Evolutionary conservation across 306 rosid genomes (phyloP), one percentile per base, ranked within the genome.

Genomic region (Glycine tomentella): DNA sequence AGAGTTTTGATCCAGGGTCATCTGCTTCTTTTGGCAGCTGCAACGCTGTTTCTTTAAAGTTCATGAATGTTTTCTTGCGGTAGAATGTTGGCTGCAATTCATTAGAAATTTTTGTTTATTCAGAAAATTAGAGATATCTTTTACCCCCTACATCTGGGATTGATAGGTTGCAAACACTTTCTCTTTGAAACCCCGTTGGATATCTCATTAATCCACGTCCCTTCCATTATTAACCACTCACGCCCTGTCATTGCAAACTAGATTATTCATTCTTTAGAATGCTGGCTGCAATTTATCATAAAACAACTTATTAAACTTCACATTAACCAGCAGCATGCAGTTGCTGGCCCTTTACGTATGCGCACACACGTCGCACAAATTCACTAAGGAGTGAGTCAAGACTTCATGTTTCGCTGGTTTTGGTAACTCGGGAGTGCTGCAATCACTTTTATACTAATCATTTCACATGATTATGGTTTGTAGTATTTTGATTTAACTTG

Each of bases 1-100:
- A 58, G 81, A 40, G 63, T 25, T 51, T 51, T 77, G 76, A 67
- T 80, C 79, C 84, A 57, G 61, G 17, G 10, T 45, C 16, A 38
- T 45, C 72, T 77, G 79, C 81, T 72, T 62, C 80, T 76, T 79
- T 51, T 80, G 69, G 80, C 72, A 67, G 83, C 79, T 31, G 40
- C 83, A 20, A 53, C 72, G 72, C 46, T 36, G 82, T 82, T 69
- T 46, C 36, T 77, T 80, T 59, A 52, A 83, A 72, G 42, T 86
- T 49, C 17, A 79, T 49, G 3, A 70, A 75, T 83, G 76, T 75
- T 80, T 38, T 70, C 45, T 20, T 72, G 75, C 9, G 15, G 48
- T 53, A 52, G 72, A 77, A 66, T 51, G 72, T 72, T 79, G 68
- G 44, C 72, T 57, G 66, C 76, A 80, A 76, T 71, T 83, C 40